These are phyloP conservation scores for Monosporascus sp. DNA, from an alignment of 2,329 filamentous ascomycete species.

Conservation along the genomic window DNA sequence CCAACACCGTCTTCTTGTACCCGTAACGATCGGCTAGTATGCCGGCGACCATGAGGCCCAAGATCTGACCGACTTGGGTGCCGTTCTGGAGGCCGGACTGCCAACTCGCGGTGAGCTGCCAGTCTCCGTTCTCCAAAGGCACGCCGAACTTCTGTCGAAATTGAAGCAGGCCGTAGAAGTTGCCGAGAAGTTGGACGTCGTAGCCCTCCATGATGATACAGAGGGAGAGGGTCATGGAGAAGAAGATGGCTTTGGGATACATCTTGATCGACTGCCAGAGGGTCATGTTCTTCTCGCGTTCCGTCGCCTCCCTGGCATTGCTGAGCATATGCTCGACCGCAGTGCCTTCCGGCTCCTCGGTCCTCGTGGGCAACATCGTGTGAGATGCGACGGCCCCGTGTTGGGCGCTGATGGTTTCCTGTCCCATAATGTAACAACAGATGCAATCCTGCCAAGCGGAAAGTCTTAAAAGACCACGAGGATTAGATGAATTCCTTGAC, in stretches of 20 bases:
- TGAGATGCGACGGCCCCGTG: no score
- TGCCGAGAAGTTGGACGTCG: constrained; percentile 25
- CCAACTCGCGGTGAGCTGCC: constrained; percentile 36
- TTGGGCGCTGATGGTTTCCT: no score
- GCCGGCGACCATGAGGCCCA: constrained; percentile 35
- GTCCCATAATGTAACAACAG: no score
- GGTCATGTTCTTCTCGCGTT: constrained; percentile 8
- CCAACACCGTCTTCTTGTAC: constrained; percentile 32
- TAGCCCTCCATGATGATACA: constrained; percentile 21
- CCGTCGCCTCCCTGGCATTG: neutral
- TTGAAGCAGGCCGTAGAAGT: constrained; percentile 10
- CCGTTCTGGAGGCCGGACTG: constrained; percentile 36
- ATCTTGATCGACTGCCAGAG: constrained; percentile 2
- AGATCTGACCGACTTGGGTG: constrained; percentile 33
- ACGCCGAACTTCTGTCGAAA: constrained; percentile 2
- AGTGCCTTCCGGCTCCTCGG: no score
- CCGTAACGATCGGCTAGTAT: constrained; percentile 30
- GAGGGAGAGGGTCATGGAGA: constrained; percentile 16
- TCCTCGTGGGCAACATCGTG: no score
- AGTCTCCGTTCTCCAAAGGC: constrained; percentile 24
- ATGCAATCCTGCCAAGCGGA: no score
- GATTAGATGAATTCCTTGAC: no score
- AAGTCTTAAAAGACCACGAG: no score
- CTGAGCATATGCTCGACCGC: no score
- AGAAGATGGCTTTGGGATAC: constrained; percentile 12